Evolutionary conservation across 495 filamentous ascomycete genomes (phyloP).

Genomic region (Trichocladium antarcticum): DNA sequence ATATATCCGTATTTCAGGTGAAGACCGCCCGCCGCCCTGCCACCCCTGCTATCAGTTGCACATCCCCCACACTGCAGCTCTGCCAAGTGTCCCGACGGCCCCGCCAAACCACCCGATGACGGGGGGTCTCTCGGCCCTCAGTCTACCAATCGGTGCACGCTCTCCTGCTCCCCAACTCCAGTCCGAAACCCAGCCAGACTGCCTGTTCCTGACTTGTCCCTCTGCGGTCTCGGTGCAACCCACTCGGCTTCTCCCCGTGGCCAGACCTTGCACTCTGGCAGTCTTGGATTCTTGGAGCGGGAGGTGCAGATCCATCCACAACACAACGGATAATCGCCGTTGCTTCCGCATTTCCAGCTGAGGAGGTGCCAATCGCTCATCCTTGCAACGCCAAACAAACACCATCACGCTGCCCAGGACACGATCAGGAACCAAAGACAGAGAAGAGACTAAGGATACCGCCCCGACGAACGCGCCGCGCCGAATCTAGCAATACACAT

Average conservation of each 20-base stretch:
- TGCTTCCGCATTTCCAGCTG: slow-evolving; percentile 11
- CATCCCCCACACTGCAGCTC: not conserved
- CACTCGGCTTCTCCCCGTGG: slow-evolving; percentile 20
- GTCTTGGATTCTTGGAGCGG: not conserved
- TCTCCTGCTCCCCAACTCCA: slow-evolving; percentile 11
- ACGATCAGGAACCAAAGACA: too few species aligned
- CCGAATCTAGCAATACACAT: not conserved
- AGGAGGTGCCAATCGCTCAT: slow-evolving; percentile 1
- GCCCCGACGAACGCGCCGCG: not conserved
- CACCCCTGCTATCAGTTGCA: slow-evolving; percentile 2
- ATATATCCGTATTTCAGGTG: not conserved
- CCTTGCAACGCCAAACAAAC: too few species aligned
- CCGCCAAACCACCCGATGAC: slow-evolving; percentile 4
- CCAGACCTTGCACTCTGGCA: not conserved
- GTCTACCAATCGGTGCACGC: slow-evolving; percentile 13
- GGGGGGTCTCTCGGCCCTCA: not conserved
- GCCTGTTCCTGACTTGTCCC: slow-evolving; percentile 21
- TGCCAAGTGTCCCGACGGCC: slow-evolving; percentile 9
- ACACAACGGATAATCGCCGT: not conserved
- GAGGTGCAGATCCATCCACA: not conserved
- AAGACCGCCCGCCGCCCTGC: too few species aligned
- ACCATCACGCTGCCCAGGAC: too few species aligned
- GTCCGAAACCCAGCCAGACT: slow-evolving; percentile 21
- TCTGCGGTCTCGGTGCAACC: not conserved
- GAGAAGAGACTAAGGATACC: not conserved